Evolutionary conservation across 2,329 filamentous ascomycete genomes (phyloP).

Genomic region (Mariannaea elegans): DNA sequence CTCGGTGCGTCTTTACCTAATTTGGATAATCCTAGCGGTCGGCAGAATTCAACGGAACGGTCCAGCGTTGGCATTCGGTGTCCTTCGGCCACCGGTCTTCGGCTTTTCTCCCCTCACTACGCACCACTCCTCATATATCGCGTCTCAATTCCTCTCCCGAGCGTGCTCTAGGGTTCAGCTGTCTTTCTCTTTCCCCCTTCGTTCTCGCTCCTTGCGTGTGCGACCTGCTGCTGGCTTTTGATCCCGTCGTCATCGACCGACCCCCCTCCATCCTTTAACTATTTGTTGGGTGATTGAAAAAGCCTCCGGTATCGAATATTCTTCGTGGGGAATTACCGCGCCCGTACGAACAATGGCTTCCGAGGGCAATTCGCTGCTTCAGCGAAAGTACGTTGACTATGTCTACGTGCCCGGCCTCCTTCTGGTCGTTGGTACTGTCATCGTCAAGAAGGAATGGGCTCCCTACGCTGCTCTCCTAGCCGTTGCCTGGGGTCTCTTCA

Average conservation of each 20-base stretch:
- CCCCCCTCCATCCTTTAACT: not conserved
- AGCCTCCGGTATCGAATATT: constrained; percentile 17
- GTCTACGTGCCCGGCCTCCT: constrained; percentile 86
- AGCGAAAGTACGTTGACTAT: constrained; percentile 76
- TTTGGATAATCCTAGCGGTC: constrained; percentile 12
- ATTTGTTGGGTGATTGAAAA: constrained; percentile 14
- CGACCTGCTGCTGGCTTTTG: constrained; percentile 4
- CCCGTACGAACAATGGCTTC: constrained; percentile 36
- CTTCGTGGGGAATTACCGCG: constrained; percentile 32
- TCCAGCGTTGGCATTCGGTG: constrained; percentile 16
- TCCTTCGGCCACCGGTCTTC: constrained; percentile 25
- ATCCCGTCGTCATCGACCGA: constrained; percentile 4
- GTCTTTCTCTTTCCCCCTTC: not conserved
- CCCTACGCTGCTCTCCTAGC: constrained; percentile 75
- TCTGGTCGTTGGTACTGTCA: constrained; percentile 77
- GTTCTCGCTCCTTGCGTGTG: constrained; percentile 6
- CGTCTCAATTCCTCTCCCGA: constrained; percentile 8
- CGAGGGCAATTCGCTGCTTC: constrained; percentile 47
- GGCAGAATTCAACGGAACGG: constrained; percentile 26
- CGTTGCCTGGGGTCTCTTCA: constrained; percentile 72
- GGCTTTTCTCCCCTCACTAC: constrained; percentile 24
- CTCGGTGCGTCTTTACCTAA: constrained; percentile 5
- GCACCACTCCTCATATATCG: constrained; percentile 17
- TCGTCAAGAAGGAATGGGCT: constrained; percentile 82
- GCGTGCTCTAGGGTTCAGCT: constrained; percentile 17